These are phyloP conservation scores for Colletotrichum destructivum DNA, from an alignment of 2,329 filamentous ascomycete species.

Conservation along the genomic window DNA sequence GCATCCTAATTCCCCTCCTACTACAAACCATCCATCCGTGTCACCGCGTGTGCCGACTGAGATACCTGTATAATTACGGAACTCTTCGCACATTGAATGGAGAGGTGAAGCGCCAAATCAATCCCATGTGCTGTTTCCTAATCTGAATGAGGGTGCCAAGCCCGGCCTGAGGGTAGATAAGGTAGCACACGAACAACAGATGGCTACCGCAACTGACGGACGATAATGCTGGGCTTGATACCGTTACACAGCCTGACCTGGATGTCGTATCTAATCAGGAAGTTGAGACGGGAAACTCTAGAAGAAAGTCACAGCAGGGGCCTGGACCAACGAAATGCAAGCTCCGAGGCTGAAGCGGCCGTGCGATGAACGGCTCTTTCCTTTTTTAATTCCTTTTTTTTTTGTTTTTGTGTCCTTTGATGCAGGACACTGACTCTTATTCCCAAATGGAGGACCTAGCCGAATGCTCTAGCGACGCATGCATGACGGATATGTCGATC, in stretches of 20 bases:
- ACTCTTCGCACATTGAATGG: conserved; percentile 4
- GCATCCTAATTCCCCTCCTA: neutral
- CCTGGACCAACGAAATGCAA: conserved; percentile 4
- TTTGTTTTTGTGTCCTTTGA: neutral
- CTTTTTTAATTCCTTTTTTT: too few species aligned
- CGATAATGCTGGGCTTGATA: conserved; percentile 5
- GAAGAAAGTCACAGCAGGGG: neutral
- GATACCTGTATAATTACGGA: too few species aligned
- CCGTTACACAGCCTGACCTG: neutral
- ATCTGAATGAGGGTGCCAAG: conserved; percentile 10
- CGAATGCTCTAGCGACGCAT: too few species aligned
- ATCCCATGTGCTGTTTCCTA: neutral
- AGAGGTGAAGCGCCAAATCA: neutral
- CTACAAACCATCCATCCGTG: neutral
- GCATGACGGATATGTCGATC: neutral
- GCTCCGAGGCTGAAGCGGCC: conserved; percentile 24
- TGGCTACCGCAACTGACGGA: neutral
- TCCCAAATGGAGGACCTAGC: neutral
- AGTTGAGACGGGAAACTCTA: conserved; percentile 1
- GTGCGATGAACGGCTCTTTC: neutral
- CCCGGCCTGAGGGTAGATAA: conserved; percentile 13
- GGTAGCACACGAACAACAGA: conserved; percentile 21
- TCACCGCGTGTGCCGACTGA: neutral
- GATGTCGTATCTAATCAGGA: conserved; percentile 19
- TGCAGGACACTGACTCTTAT: neutral